A percentile compares a stretch with the other conserved stretches of the same genome.
Conservation (phyloP, 2,329 filamentous ascomycete genomes). For the Hymenoscyphus occultus region DNA sequence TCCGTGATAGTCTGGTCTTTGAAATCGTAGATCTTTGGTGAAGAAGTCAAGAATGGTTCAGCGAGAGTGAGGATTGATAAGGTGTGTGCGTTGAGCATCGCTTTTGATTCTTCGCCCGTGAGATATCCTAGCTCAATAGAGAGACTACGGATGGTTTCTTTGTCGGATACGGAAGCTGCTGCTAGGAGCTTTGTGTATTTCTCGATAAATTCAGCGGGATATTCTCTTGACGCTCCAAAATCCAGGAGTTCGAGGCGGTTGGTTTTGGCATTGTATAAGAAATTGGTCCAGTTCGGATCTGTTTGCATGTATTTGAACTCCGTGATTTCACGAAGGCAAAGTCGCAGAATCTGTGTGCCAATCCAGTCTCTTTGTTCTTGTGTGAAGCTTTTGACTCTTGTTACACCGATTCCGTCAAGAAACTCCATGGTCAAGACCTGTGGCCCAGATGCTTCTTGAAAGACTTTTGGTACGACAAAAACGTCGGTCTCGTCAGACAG, state of each 20-base stretch:
- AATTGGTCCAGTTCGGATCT: slow-evolving; percentile 99
- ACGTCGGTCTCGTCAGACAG: slow-evolving; percentile 70
- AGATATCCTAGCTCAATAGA: slow-evolving; percentile 84
- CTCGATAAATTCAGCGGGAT: slow-evolving; percentile 72
- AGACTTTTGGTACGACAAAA: slow-evolving; percentile 78
- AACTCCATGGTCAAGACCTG: slow-evolving; percentile 92
- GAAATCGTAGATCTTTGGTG: slow-evolving; percentile 88
- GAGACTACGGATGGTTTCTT: slow-evolving; percentile 58
- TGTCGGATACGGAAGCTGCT: slow-evolving; percentile 72
- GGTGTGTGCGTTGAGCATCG: slow-evolving; percentile 90
- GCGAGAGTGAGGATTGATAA: slow-evolving; percentile 84
- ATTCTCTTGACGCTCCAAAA: slow-evolving; percentile 90
- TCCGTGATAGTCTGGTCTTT: slow-evolving; percentile 94
- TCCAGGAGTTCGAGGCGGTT: slow-evolving; percentile 85
- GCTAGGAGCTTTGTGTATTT: slow-evolving; percentile 78
- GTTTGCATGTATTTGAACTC: slow-evolving; percentile 99
- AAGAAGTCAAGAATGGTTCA: slow-evolving; percentile 77
- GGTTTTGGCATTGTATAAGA: slow-evolving; percentile 75
- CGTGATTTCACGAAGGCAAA: slow-evolving; percentile 88
- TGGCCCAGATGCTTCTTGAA: slow-evolving; percentile 74
- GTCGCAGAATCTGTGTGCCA: slow-evolving; percentile 84
- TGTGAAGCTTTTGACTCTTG: slow-evolving; percentile 69
- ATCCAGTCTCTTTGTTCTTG: slow-evolving; percentile 94
- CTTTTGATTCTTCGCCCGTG: slow-evolving; percentile 79
- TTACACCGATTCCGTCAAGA: slow-evolving; percentile 82